These are phyloP conservation scores for Amoeboaphelidium protococcarum DNA, from an alignment of 371 early-diverging fungal species.

Conservation along the genomic window DNA sequence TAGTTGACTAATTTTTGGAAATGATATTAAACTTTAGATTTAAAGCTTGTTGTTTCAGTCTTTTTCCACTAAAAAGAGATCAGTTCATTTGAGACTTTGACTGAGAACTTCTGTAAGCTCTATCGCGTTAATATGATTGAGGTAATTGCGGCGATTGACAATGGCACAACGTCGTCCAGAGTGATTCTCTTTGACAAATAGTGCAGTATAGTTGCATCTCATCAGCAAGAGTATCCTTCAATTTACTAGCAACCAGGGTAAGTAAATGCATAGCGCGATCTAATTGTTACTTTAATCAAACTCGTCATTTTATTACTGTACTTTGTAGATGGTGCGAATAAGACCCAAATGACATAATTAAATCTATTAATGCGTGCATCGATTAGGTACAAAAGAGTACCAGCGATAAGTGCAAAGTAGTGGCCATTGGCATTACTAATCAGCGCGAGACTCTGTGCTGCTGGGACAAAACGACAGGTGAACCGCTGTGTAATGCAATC, in stretches of 20 bases:
- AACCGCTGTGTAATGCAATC: constrained; percentile 60
- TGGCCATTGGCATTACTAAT: constrained; percentile 74
- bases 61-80: too few species aligned
- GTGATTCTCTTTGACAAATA: constrained; percentile 67
- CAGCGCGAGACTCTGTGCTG: constrained; percentile 77
- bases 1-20: too few species aligned
- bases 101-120: too few species aligned
- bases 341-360: constrained; percentile 45
- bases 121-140: too few species aligned
- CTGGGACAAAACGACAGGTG: constrained; percentile 64
- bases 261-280: neutral
- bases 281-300: neutral
- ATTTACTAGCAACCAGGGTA: constrained; percentile 52
- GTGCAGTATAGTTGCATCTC: constrained; percentile 40
- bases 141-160: constrained; percentile 84
- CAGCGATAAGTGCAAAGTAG: constrained; percentile 13
- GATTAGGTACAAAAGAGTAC: constrained; percentile 35
- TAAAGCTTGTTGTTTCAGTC: too few species aligned
- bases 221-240: constrained; percentile 61
- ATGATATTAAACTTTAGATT: too few species aligned
- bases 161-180: constrained; percentile 78
- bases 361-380: constrained; percentile 38
- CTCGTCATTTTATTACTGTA: constrained; percentile 2
- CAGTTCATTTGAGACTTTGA: too few species aligned
- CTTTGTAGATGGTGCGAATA: constrained; percentile 69